Evolutionary conservation across 768 basidiomycete genomes (phyloP).

Genomic region (Podaxis sp.): DNA sequence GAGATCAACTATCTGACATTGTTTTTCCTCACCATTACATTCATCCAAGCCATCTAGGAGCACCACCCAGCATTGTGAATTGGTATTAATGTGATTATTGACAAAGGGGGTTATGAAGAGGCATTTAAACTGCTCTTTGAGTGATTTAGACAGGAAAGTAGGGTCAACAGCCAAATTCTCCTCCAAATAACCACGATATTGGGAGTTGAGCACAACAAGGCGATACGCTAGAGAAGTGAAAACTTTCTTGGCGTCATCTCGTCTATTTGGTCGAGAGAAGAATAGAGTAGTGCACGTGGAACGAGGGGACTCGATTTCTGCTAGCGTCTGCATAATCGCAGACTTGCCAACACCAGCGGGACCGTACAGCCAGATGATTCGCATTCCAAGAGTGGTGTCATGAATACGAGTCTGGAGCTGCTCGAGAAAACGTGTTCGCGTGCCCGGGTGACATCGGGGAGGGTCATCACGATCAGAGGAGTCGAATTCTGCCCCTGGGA

Average conservation of each 20-base stretch:
- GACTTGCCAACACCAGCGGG: conserved; percentile 12
- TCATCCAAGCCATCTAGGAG: neutral
- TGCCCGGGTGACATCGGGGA: neutral
- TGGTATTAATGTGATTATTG: neutral
- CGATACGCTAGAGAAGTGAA: neutral
- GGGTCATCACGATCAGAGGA: neutral
- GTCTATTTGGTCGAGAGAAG: neutral
- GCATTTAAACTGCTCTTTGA: too few species aligned
- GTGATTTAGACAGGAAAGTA: neutral
- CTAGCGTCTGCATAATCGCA: conserved; percentile 2
- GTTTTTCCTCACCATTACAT: neutral
- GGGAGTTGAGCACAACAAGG: neutral
- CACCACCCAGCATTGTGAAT: neutral
- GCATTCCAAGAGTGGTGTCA: neutral
- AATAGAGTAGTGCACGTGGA: neutral
- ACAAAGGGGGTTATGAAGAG: neutral
- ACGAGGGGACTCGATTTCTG: neutral
- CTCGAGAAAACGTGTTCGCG: neutral
- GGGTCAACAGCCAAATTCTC: neutral
- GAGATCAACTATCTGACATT: neutral
- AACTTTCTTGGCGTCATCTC: neutral
- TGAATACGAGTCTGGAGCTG: neutral
- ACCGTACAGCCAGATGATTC: conserved; percentile 12
- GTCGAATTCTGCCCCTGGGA: neutral
- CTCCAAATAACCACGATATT: neutral